These are phyloP conservation scores for Wickerhamomyces strasburgensis DNA, from an alignment of 805 yeast species.

Conservation along the genomic window DNA sequence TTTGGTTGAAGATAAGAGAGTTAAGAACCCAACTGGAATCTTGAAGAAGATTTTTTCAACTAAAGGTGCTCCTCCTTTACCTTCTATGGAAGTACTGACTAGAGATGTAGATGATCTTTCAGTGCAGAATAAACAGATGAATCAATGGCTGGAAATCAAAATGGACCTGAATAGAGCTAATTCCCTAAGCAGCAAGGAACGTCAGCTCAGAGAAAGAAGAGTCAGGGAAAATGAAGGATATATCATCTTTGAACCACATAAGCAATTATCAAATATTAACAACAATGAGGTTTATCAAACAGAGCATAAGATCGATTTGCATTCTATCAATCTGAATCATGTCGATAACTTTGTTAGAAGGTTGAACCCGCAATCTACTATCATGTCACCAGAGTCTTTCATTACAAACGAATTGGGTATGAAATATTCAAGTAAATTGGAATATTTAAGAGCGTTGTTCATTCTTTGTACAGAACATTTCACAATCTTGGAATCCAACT, in stretches of 20 bases:
- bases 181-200: constrained; percentile 62
- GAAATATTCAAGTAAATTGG: constrained; percentile 48
- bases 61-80: constrained; percentile 25
- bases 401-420: constrained; percentile 48
- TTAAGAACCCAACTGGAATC: constrained; percentile 14
- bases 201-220: constrained; percentile 62
- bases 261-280: constrained; percentile 38
- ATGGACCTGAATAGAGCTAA: constrained; percentile 69
- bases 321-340: constrained; percentile 31
- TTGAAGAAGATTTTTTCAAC: constrained; percentile 17
- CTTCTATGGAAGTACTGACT: constrained; percentile 19
- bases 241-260: constrained; percentile 59
- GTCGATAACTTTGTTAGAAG: constrained; percentile 40
- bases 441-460: constrained; percentile 61
- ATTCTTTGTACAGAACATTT: constrained; percentile 59
- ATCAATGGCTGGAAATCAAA: constrained; percentile 47
- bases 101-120: constrained; percentile 14
- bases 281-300: constrained; percentile 40
- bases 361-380: constrained; percentile 29
- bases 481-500: constrained; percentile 31
- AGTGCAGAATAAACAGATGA: constrained; percentile 36
- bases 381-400: constrained; percentile 49
- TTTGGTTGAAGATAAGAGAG: constrained; percentile 20
- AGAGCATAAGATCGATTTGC: constrained; percentile 26
- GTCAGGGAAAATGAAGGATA: constrained; percentile 56